Percentiles rank a stretch among this genome's conserved stretches.
phyloP scores from a whole-genome alignment of 1,284 basidiomycete genomes.

The Lentinus polychrous region DNA sequence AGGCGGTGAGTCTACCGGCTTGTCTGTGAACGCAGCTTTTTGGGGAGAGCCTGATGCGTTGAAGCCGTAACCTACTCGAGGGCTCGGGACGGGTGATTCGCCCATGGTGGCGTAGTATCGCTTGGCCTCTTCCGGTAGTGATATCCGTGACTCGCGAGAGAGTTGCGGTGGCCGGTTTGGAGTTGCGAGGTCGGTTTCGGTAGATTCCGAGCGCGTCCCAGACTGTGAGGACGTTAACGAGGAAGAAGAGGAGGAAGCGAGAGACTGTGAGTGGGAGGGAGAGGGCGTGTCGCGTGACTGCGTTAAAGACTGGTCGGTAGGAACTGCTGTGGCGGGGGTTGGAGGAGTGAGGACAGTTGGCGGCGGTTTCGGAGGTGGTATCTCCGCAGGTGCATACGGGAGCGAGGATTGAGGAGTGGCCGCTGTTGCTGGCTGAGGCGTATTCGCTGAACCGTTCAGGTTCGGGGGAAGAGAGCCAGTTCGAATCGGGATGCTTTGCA shows the following conservation, averaged over 20 bases:
- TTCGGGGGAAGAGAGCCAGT: slow-evolving; percentile 9
- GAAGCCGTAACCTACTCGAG: slow-evolving; percentile 26
- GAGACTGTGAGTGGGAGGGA: background rate
- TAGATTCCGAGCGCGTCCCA: background rate
- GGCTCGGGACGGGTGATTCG: slow-evolving; percentile 55
- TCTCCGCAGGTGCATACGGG: background rate
- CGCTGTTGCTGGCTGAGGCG: slow-evolving; percentile 1
- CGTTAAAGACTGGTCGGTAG: no score
- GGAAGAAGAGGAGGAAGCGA: background rate
- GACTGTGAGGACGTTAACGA: background rate
- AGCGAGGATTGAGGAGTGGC: background rate
- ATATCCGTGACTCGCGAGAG: slow-evolving; percentile 54
- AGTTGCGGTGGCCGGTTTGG: slow-evolving; percentile 20
- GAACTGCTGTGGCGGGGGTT: no score
- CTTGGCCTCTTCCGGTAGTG: slow-evolving; percentile 66
- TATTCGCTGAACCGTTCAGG: slow-evolving; percentile 11
- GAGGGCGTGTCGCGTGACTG: no score
- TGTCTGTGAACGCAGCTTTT: background rate
- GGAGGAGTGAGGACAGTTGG: no score
- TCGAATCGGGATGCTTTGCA: slow-evolving; percentile 9
- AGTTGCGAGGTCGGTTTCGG: slow-evolving; percentile 4
- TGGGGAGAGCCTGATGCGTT: background rate
- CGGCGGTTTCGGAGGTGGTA: background rate
- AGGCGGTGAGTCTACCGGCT: slow-evolving; percentile 10
- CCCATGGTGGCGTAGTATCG: slow-evolving; percentile 61